Percentiles rank a stretch among this genome's conserved stretches.
These are phyloP conservation scores for Dalbergia cultrata DNA, from an alignment of 306 rosid species.

Conservation along the genomic window DNA sequence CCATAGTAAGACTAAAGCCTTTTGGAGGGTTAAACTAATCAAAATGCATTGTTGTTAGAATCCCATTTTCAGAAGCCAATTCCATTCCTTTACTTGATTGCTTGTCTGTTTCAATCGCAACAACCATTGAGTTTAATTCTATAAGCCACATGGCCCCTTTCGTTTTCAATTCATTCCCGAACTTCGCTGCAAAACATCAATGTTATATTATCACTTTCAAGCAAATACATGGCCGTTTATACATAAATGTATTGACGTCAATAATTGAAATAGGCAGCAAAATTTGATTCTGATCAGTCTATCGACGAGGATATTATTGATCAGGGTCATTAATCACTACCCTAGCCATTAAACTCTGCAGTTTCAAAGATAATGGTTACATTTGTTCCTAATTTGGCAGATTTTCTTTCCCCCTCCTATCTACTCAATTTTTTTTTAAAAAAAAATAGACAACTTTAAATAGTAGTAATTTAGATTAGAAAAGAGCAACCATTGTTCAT, in stretches of 20 bases:
- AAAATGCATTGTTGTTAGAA: slow-evolving; percentile 9
- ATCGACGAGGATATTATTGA: background rate
- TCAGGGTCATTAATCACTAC: background rate
- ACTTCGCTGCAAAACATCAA: slow-evolving; percentile 34
- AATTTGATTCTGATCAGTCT: background rate
- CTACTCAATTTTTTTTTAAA: too few species aligned
- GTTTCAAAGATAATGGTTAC: too few species aligned
- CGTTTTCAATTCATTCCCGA: slow-evolving; percentile 5
- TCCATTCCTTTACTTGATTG: slow-evolving; percentile 45
- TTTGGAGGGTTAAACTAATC: background rate
- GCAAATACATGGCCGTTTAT: background rate
- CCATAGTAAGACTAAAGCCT: background rate
- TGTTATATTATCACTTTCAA: slow-evolving; percentile 10
- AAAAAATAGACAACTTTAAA: too few species aligned
- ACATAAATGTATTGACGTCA: background rate
- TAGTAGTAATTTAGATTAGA: too few species aligned
- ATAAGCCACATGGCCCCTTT: slow-evolving; percentile 8
- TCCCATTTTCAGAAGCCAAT: slow-evolving; percentile 20
- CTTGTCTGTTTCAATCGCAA: slow-evolving; percentile 50
- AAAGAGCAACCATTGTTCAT: too few species aligned
- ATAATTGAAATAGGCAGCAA: too few species aligned
- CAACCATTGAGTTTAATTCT: slow-evolving; percentile 20
- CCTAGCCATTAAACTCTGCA: too few species aligned
- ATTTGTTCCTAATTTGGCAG: too few species aligned
- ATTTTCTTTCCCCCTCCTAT: too few species aligned